These are phyloP conservation scores for Colletotrichum orbiculare DNA, from an alignment of 2,329 filamentous ascomycete genomes.

Conservation along the genomic window DNA sequence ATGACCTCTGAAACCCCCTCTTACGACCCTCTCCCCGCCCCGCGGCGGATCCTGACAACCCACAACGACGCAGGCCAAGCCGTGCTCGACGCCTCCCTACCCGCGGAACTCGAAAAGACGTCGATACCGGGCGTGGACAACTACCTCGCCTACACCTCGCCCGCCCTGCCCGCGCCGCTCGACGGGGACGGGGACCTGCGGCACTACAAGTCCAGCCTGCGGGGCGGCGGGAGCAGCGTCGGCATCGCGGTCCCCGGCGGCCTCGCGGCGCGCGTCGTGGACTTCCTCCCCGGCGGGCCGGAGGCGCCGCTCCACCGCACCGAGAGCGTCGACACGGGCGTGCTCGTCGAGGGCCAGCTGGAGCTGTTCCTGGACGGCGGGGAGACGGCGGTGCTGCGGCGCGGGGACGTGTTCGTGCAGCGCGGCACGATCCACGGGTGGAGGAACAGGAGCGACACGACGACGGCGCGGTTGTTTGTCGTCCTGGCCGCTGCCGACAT, in stretches of 20 bases:
- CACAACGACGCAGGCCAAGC: constrained; percentile 48
- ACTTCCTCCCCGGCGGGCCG: constrained; percentile 52
- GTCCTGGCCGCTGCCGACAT: constrained; percentile 11
- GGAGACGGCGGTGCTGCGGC: constrained; percentile 54
- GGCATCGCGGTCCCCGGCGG: constrained; percentile 48
- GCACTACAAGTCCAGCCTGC: constrained; percentile 39
- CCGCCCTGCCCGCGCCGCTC: constrained; percentile 39
- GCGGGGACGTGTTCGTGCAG: constrained; percentile 66
- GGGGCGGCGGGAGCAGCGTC: constrained; percentile 28
- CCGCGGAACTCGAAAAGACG: constrained; percentile 27
- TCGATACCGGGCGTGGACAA: constrained; percentile 38
- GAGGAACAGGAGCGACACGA: constrained; percentile 54
- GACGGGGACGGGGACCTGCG: constrained; percentile 38
- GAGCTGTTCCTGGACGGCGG: constrained; percentile 65
- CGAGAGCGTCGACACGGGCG: constrained; percentile 64
- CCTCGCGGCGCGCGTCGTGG: constrained; percentile 58
- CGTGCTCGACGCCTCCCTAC: constrained; percentile 45
- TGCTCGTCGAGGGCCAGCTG: constrained; percentile 64
- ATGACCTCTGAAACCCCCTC: constrained; percentile 7
- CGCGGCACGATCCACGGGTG: constrained; percentile 66
- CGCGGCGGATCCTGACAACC: constrained; percentile 42
- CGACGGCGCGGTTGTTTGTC: constrained; percentile 55
- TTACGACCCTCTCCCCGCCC: constrained; percentile 19
- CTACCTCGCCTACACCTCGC: constrained; percentile 42
- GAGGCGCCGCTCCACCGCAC: constrained; percentile 61